phyloP scores from a whole-genome alignment of 805 yeast species.

The Pichia gijzeniarum region DNA sequence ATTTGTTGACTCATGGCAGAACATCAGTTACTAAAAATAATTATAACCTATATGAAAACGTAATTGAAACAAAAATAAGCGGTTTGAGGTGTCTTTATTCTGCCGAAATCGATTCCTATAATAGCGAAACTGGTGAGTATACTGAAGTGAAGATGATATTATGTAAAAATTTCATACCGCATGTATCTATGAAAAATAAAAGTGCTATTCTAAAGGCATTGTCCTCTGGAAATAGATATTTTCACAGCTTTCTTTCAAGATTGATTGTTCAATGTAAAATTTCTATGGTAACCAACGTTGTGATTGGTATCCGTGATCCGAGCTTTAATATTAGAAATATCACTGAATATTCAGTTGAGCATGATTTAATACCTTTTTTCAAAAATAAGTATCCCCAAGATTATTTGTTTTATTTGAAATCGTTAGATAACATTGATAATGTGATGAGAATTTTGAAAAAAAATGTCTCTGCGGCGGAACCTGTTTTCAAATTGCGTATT shows the following conservation, averaged over 20 bases:
- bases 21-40: conserved; percentile 13
- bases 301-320: conserved; percentile 15
- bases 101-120: conserved; percentile 14
- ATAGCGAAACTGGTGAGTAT: conserved; percentile 1
- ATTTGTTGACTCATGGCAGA: conserved; percentile 12
- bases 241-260: conserved; percentile 7
- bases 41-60: conserved; percentile 7
- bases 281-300: conserved; percentile 8
- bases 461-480: background rate
- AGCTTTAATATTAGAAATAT: conserved; percentile 12
- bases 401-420: background rate
- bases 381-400: background rate
- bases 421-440: background rate
- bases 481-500: background rate
- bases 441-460: background rate
- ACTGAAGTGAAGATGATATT: conserved; percentile 16
- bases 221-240: conserved; percentile 8
- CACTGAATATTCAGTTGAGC: conserved; percentile 5
- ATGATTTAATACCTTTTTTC: conserved; percentile 13
- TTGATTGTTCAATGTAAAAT: conserved; percentile 14
- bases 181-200: background rate
- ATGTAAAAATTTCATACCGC: conserved; percentile 11
- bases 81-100: conserved; percentile 10
- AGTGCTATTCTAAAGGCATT: conserved; percentile 6
- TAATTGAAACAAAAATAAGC: conserved; percentile 4